Evolutionary conservation across 179 eudicot species (phyloP).

Genomic region (Drosera spatulata): DNA sequence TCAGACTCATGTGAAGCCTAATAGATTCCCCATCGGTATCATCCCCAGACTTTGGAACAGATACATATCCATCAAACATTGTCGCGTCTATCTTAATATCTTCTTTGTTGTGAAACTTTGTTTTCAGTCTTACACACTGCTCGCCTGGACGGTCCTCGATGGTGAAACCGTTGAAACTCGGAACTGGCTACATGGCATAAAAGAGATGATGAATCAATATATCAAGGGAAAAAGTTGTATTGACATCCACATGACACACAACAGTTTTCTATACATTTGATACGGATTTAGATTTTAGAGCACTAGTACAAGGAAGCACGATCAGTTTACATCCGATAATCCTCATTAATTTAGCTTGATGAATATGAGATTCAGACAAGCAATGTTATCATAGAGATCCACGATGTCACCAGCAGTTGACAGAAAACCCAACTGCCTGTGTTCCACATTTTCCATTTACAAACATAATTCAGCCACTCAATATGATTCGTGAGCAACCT

Average conservation of each 20-base stretch:
- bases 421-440: no score
- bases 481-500: no score
- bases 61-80: conserved; percentile 57
- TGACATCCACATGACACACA: no score
- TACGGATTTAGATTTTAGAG: no score
- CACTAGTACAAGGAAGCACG: no score
- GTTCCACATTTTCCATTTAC: no score
- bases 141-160: conserved; percentile 62
- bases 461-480: no score
- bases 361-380: no score
- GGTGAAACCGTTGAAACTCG: conserved; percentile 24
- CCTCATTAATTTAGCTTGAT: neutral
- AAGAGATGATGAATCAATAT: conserved; percentile 6
- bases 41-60: conserved; percentile 36
- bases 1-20: conserved; percentile 48
- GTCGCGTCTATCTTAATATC: conserved; percentile 66
- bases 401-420: no score
- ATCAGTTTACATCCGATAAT: no score
- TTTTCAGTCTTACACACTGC: conserved; percentile 47
- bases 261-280: no score
- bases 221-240: conserved; percentile 1
- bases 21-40: conserved; percentile 27
- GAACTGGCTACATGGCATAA: conserved; percentile 30
- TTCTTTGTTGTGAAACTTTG: conserved; percentile 42
- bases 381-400: no score